Conservation (phyloP, 2,329 filamentous ascomycete species). For the Pyrenophora teres region DNA sequence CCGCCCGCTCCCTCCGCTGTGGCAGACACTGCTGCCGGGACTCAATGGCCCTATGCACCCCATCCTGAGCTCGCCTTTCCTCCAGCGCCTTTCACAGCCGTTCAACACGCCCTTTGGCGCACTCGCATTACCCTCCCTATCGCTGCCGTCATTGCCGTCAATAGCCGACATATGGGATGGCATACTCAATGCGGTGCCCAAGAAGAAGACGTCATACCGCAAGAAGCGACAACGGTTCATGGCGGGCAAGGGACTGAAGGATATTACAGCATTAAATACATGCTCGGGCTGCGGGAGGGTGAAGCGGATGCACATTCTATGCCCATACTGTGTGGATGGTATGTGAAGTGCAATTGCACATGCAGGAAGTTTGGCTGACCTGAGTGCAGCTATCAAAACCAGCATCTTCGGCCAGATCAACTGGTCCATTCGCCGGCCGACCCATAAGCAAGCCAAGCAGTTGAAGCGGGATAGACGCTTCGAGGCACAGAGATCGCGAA, state of each 20-base stretch:
- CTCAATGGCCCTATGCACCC: slow-evolving; percentile 51
- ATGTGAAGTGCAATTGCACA: slow-evolving; percentile 42
- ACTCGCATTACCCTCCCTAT: slow-evolving; percentile 57
- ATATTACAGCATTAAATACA: slow-evolving; percentile 82
- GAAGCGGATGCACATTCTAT: slow-evolving; percentile 88
- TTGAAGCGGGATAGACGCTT: slow-evolving; percentile 27
- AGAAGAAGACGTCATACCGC: slow-evolving; percentile 98
- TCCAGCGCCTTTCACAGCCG: slow-evolving; percentile 54
- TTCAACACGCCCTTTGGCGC: slow-evolving; percentile 65
- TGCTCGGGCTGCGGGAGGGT: slow-evolving; percentile 86
- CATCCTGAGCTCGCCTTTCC: slow-evolving; percentile 46
- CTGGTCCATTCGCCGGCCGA: slow-evolving; percentile 33
- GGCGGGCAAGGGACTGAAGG: slow-evolving; percentile 93
- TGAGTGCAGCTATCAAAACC: slow-evolving; percentile 38
- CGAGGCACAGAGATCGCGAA: slow-evolving; percentile 19
- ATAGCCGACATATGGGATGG: slow-evolving; percentile 91
- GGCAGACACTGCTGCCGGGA: slow-evolving; percentile 60
- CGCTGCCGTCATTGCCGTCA: slow-evolving; percentile 46
- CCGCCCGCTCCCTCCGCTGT: slow-evolving; percentile 49
- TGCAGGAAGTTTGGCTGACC: slow-evolving; percentile 10
- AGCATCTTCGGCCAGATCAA: slow-evolving; percentile 39
- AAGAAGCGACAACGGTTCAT: slow-evolving; percentile 93
- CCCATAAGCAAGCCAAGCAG: slow-evolving; percentile 39
- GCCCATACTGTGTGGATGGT: slow-evolving; percentile 85
- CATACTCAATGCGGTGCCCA: slow-evolving; percentile 87